Evolutionary conservation across 495 filamentous ascomycete genomes (phyloP), one percentile per base, ranked within the genome.

Genomic region (Penicillium cataractarum): DNA sequence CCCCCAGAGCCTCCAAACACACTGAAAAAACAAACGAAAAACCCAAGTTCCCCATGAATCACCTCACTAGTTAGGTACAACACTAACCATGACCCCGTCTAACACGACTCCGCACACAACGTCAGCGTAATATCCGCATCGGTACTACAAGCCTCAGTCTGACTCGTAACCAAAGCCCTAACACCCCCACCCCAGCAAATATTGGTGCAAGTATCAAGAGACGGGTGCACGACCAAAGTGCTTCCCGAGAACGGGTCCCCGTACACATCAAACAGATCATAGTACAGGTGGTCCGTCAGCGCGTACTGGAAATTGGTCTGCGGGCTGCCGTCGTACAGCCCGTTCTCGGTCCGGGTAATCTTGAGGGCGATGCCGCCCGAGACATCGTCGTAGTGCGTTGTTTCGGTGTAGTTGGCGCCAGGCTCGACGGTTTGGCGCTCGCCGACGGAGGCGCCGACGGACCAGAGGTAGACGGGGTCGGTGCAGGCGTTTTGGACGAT

Each of bases 301-400:
- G 78, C 79, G 67, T 86, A 86, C 7, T 83, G 80, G 64, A 80
- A 86, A 71, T 78, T 78, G 52, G 80, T 80, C 72, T 86, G 75
- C 2, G 84, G 73, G 40, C 77, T 78, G 53, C 81, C 82, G 57
- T 80, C 77, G 73, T 80, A 85, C 46, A 87, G 71, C 8, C 85
- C 84, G 65, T 86, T 73, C 57, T 75, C 40, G 12, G 60, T 63
- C 39, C 60, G 73, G 49, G 84, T 84, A 63, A 87, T 79, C 72
- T 87, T 87, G 59, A 87, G 63, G 12, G 84, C 65, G 40, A 82
- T 77, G 27, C 85, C 84, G 46, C 85, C 85, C 15, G 82, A 82
- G n/a, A 71, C 55, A 19, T 77, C 60, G 71, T 86, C 84, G 46
- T 74, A 71, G 66, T 68, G 71, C 63, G 83, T 76, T 0, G 50